These are phyloP conservation scores for Malassezia vespertilionis DNA, from an alignment of 1,284 basidiomycete genomes.

Conservation along the genomic window DNA sequence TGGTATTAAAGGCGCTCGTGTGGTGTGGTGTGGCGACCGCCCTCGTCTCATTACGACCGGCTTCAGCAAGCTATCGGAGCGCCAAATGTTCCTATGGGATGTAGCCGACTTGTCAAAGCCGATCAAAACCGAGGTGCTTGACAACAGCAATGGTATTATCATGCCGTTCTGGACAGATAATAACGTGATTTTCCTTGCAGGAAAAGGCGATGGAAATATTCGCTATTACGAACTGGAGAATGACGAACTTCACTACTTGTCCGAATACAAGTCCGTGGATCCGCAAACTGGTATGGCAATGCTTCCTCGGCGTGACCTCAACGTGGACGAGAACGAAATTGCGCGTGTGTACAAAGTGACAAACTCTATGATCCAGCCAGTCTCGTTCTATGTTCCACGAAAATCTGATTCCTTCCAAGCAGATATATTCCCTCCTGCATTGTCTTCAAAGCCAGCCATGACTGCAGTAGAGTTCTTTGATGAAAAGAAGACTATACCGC, in stretches of 20 bases:
- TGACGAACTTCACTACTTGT: slow-evolving; percentile 58
- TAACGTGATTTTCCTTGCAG: slow-evolving; percentile 68
- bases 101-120: slow-evolving; percentile 14
- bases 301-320: slow-evolving; percentile 77
- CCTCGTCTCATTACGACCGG: slow-evolving; percentile 80
- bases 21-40: slow-evolving; percentile 78
- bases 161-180: slow-evolving; percentile 94
- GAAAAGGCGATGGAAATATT: slow-evolving; percentile 50
- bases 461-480: slow-evolving; percentile 72
- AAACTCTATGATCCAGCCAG: slow-evolving; percentile 65
- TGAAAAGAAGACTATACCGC: slow-evolving; percentile 54
- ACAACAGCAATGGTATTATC: slow-evolving; percentile 61
- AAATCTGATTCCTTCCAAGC: slow-evolving; percentile 82
- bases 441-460: slow-evolving; percentile 67
- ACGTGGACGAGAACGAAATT: slow-evolving; percentile 83
- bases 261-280: slow-evolving; percentile 78
- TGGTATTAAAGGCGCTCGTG: slow-evolving; percentile 83
- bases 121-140: slow-evolving; percentile 25
- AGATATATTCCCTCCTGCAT: slow-evolving; percentile 86
- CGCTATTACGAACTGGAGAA: slow-evolving; percentile 82
- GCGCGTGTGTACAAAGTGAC: slow-evolving; percentile 86
- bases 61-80: slow-evolving; percentile 86
- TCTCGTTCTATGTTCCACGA: slow-evolving; percentile 84
- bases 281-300: slow-evolving; percentile 94
- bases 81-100: slow-evolving; percentile 62